phyloP scores from a whole-genome alignment of 1,139 yeast genomes.

The Nakaseomyces kungkrabaensis region DNA sequence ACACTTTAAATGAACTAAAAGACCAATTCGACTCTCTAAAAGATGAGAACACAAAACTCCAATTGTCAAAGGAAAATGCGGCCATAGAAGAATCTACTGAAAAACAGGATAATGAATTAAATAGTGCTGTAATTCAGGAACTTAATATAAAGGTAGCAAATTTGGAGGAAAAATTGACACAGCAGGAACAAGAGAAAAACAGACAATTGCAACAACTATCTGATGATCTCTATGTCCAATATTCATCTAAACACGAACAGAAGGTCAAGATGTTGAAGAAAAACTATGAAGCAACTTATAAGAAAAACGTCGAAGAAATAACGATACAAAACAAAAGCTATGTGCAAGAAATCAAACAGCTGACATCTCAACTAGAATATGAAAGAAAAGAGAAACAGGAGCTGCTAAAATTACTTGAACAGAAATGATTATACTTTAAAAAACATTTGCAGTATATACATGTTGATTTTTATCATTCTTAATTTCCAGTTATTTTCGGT shows the following conservation, averaged over 20 bases:
- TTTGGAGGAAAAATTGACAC: slow-evolving; percentile 24
- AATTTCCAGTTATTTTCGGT: not conserved
- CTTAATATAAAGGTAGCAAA: slow-evolving; percentile 14
- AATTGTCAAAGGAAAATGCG: not conserved
- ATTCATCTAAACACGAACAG: slow-evolving; percentile 59
- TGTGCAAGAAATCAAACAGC: slow-evolving; percentile 37
- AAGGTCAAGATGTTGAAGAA: slow-evolving; percentile 47
- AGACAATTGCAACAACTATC: slow-evolving; percentile 48
- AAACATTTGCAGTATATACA: no score
- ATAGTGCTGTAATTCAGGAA: slow-evolving; percentile 1
- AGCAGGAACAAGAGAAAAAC: slow-evolving; percentile 33
- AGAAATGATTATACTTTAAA: not conserved
- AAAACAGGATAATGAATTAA: not conserved
- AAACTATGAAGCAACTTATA: slow-evolving; percentile 43
- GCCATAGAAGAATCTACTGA: slow-evolving; percentile 3
- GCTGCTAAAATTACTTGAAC: slow-evolving; percentile 43
- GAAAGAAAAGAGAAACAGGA: slow-evolving; percentile 50
- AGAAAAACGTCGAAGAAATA: slow-evolving; percentile 35
- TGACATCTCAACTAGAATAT: slow-evolving; percentile 36
- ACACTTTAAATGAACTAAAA: slow-evolving; percentile 18
- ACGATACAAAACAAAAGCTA: slow-evolving; percentile 36
- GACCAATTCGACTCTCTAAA: slow-evolving; percentile 17
- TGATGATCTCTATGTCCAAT: slow-evolving; percentile 56
- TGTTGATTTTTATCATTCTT: not conserved
- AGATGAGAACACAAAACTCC: slow-evolving; percentile 3